These are phyloP conservation scores for Sugiyamaella mastotermitis DNA, from an alignment of 805 yeast species.

Conservation along the genomic window DNA sequence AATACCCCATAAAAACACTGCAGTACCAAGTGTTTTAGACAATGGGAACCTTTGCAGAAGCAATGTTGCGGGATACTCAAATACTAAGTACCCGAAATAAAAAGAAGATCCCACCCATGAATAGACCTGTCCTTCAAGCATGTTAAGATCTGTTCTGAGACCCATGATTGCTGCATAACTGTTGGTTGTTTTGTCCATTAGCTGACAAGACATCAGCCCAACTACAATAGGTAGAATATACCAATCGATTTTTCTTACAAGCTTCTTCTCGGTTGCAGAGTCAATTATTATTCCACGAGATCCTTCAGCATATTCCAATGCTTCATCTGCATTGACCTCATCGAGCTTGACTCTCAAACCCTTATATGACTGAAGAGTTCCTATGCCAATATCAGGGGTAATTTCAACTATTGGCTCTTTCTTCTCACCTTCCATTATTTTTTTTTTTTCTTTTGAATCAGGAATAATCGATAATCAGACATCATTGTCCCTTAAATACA, in stretches of 20 bases:
- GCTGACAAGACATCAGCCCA: slow-evolving; percentile 45
- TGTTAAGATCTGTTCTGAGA: slow-evolving; percentile 38
- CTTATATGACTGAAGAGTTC: too few species aligned
- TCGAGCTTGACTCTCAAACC: too few species aligned
- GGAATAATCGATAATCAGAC: too few species aligned
- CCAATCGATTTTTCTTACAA: slow-evolving; percentile 46
- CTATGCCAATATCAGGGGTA: too few species aligned
- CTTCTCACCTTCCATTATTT: too few species aligned
- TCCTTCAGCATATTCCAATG: slow-evolving; percentile 6
- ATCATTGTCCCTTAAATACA: too few species aligned
- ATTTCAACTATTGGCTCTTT: too few species aligned
- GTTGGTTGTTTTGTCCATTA: slow-evolving; percentile 55
- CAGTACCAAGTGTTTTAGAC: slow-evolving; percentile 42
- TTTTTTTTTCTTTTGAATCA: too few species aligned
- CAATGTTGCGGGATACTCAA: slow-evolving; percentile 44
- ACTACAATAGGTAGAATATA: slow-evolving; percentile 47
- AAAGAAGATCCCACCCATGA: slow-evolving; percentile 53
- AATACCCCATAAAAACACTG: slow-evolving; percentile 56
- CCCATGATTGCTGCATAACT: slow-evolving; percentile 51
- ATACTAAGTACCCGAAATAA: slow-evolving; percentile 57
- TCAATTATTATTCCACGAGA: slow-evolving; percentile 13
- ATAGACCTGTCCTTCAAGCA: slow-evolving; percentile 35
- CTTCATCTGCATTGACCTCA: slow-evolving; percentile 6
- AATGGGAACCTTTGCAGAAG: slow-evolving; percentile 52
- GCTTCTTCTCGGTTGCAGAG: slow-evolving; percentile 24